Evolutionary conservation across 352 stramenopile genomes (phyloP).

Genomic region (Globisporangium echinulatum): DNA sequence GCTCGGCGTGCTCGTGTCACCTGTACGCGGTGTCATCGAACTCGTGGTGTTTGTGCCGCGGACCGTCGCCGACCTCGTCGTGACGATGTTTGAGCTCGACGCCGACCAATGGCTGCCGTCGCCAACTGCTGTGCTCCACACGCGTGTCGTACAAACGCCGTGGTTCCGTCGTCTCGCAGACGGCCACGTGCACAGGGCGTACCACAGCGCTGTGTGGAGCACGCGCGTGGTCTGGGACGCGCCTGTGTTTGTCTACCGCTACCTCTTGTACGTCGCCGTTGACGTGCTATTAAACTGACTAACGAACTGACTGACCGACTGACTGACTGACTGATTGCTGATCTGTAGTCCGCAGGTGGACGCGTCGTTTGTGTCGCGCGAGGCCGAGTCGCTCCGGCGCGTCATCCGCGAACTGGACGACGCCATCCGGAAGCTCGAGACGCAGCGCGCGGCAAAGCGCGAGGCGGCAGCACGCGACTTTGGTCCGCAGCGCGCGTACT

Average conservation of each 20-base stretch:
- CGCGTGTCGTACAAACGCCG: constrained; percentile 17
- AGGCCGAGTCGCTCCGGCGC: constrained; percentile 66
- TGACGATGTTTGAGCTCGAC: constrained; percentile 34
- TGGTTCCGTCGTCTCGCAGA: constrained; percentile 61
- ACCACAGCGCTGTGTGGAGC: constrained; percentile 40
- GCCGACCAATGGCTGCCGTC: constrained; percentile 15
- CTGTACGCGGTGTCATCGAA: constrained; percentile 43
- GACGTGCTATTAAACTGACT: too few relatives aligned
- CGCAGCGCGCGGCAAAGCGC: constrained; percentile 34
- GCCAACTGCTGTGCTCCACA: constrained; percentile 13
- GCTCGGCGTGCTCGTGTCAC: constrained; percentile 49
- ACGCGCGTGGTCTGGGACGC: constrained; percentile 57
- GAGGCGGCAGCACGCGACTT: constrained; percentile 49
- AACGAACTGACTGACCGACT: neutral
- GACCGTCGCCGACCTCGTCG: constrained; percentile 36
- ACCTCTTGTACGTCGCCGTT: constrained; percentile 57
- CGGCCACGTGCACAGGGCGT: constrained; percentile 41
- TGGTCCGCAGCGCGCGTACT: constrained; percentile 66
- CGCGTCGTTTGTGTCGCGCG: constrained; percentile 35
- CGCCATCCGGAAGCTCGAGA: constrained; percentile 50
- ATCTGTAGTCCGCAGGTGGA: constrained; percentile 49
- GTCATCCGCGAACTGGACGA: constrained; percentile 59
- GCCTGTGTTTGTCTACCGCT: constrained; percentile 57
- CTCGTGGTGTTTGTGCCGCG: constrained; percentile 41
- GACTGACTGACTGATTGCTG: neutral